A percentile compares a stretch with the other conserved stretches of the same genome.
phyloP scores from a whole-genome alignment of 331 rosid genomes.

The Quercus lobata region DNA sequence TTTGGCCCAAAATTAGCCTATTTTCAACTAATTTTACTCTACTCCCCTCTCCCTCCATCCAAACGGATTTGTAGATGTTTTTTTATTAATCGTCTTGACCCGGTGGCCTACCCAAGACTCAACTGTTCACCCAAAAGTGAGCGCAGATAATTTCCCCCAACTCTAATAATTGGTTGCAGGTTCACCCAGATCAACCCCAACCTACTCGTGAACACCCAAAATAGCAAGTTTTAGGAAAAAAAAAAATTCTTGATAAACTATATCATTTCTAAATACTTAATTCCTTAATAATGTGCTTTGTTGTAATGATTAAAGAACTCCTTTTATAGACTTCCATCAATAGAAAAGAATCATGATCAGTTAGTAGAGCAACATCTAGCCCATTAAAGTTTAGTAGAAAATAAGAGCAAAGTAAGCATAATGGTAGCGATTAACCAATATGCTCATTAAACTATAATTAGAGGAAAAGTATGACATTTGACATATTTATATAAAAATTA shows the following conservation, averaged over 20 bases:
- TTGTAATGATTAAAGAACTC: background rate
- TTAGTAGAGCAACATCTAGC: background rate
- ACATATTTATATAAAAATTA: background rate
- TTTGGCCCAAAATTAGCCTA: too few species aligned
- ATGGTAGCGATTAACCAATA: background rate
- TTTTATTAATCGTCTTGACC: too few species aligned
- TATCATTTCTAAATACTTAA: background rate
- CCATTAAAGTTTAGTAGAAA: background rate
- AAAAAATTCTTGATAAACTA: background rate
- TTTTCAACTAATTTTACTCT: too few species aligned
- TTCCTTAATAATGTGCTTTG: background rate
- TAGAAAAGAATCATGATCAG: background rate
- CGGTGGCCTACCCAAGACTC: too few species aligned
- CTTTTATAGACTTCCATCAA: background rate
- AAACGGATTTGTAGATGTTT: too few species aligned
- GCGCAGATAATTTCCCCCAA: too few species aligned
- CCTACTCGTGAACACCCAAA: too few species aligned
- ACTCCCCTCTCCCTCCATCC: too few species aligned
- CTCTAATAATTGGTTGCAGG: too few species aligned
- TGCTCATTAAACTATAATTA: background rate
- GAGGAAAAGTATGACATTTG: constrained; percentile 1
- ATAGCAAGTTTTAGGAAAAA: too few species aligned
- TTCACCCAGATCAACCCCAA: too few species aligned
- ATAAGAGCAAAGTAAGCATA: background rate
- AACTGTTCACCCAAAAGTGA: too few species aligned